phyloP scores from a whole-genome alignment of 2,329 filamentous ascomycete species.

The Arthrinium puccinioides region DNA sequence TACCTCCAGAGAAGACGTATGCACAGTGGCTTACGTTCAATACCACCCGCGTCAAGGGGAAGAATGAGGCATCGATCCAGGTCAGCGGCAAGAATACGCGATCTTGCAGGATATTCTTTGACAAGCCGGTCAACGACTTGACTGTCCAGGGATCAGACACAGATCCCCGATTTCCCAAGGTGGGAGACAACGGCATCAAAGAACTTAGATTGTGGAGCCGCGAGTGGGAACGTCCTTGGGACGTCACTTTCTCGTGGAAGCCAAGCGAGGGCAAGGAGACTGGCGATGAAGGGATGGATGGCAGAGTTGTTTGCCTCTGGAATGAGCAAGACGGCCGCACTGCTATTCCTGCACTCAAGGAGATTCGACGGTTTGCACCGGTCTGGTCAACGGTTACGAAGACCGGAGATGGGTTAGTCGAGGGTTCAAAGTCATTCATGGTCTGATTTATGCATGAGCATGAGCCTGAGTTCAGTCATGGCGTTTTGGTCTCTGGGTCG shows the following conservation, averaged over 20 bases:
- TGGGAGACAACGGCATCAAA: neutral
- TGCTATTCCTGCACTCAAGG: slow-evolving; percentile 2
- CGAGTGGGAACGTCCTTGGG: neutral
- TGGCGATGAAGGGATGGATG: slow-evolving; percentile 1
- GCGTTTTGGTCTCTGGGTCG: too few relatives aligned
- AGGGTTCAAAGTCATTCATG: slow-evolving; percentile 2
- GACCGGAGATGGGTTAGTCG: slow-evolving; percentile 1
- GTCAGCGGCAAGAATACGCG: slow-evolving; percentile 1
- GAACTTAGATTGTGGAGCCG: slow-evolving; percentile 2
- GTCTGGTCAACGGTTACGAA: slow-evolving; percentile 1
- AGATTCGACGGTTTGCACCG: slow-evolving; percentile 2
- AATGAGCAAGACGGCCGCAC: slow-evolving; percentile 1
- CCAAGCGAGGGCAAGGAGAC: neutral
- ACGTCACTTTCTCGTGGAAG: slow-evolving; percentile 1
- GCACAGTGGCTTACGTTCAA: slow-evolving; percentile 1
- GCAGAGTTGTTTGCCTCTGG: slow-evolving; percentile 2
- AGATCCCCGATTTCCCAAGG: slow-evolving; percentile 1
- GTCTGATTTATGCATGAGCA: too few relatives aligned
- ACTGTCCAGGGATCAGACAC: neutral
- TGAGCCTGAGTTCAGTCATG: too few relatives aligned
- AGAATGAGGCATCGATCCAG: neutral
- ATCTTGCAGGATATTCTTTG: slow-evolving; percentile 1
- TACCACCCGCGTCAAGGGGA: neutral
- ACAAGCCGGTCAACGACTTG: neutral
- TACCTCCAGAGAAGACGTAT: slow-evolving; percentile 2